Evolutionary conservation across 345 rosid species (phyloP).

Genomic region (Lenwebbia sp.): DNA sequence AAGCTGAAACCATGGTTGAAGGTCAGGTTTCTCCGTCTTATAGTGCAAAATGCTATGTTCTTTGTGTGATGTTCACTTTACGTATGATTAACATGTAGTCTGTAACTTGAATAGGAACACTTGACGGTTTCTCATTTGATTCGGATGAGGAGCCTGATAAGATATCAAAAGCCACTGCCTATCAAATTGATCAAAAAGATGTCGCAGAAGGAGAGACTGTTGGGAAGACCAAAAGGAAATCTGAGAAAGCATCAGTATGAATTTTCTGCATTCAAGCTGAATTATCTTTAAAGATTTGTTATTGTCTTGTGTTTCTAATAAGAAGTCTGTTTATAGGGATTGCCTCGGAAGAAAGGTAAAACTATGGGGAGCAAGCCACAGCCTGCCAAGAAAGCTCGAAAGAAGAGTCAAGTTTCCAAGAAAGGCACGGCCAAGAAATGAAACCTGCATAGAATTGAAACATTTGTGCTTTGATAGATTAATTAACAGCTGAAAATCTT

Average conservation of each 20-base stretch:
- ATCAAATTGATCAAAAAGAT: constrained; percentile 42
- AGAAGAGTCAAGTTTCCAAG: constrained; percentile 36
- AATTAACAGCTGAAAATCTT: background rate
- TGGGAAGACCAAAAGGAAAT: constrained; percentile 48
- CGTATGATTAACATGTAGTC: background rate
- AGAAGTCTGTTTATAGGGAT: constrained; percentile 13
- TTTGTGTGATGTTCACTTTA: background rate
- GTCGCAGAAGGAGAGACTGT: constrained; percentile 30
- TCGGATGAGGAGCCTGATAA: constrained; percentile 80
- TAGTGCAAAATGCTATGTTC: background rate
- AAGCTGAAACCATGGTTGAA: constrained; percentile 95
- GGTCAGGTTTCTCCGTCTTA: constrained; percentile 23
- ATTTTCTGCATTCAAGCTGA: background rate
- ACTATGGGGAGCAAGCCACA: constrained; percentile 45
- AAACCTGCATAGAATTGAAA: background rate
- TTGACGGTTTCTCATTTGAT: constrained; percentile 74
- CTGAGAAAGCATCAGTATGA: constrained; percentile 52
- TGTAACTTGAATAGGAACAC: constrained; percentile 42
- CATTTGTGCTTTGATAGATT: background rate
- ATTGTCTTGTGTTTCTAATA: background rate
- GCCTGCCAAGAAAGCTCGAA: constrained; percentile 46
- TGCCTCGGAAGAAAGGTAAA: constrained; percentile 45
- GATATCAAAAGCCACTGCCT: constrained; percentile 30
- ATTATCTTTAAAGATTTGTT: background rate
- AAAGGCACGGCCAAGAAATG: constrained; percentile 30